Conservation (phyloP, 1,139 yeast genomes). For the Yamadazyma sp. region DNA sequence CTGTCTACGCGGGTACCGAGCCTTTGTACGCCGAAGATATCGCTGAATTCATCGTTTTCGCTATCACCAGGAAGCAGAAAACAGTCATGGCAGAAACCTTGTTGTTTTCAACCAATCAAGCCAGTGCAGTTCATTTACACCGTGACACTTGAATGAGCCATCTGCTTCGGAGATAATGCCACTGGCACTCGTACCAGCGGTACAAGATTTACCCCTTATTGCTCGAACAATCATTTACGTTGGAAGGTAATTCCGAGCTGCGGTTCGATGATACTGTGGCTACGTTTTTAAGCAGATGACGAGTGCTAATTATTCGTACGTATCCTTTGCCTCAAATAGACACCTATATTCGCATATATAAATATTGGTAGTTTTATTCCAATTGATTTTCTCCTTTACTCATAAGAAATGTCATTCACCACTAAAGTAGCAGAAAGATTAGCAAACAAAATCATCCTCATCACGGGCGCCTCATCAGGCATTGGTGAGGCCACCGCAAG, state of each 20-base stretch:
- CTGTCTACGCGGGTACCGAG: constrained; percentile 69
- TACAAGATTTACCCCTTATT: no score
- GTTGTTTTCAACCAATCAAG: constrained; percentile 78
- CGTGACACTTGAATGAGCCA: constrained; percentile 15
- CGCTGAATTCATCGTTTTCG: constrained; percentile 78
- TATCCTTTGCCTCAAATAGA: no score
- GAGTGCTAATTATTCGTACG: no score
- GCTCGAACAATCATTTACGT: no score
- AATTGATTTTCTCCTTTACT: background rate
- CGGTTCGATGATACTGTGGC: no score
- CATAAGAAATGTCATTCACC: constrained; percentile 39
- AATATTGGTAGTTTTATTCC: no score
- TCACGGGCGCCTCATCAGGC: constrained; percentile 42
- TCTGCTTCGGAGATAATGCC: background rate
- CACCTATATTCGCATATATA: background rate
- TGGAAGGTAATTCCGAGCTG: no score
- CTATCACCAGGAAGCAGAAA: constrained; percentile 67
- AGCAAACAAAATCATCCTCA: constrained; percentile 37
- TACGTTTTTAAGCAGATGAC: no score
- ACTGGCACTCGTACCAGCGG: no score
- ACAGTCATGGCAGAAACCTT: constrained; percentile 78
- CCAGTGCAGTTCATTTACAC: constrained; percentile 61
- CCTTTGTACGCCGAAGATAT: constrained; percentile 78
- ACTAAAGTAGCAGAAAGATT: constrained; percentile 43
- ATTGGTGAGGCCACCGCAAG: constrained; percentile 78